Evolutionary conservation across 805 yeast genomes (phyloP).

Genomic region (Yamadazyma endophytica): DNA sequence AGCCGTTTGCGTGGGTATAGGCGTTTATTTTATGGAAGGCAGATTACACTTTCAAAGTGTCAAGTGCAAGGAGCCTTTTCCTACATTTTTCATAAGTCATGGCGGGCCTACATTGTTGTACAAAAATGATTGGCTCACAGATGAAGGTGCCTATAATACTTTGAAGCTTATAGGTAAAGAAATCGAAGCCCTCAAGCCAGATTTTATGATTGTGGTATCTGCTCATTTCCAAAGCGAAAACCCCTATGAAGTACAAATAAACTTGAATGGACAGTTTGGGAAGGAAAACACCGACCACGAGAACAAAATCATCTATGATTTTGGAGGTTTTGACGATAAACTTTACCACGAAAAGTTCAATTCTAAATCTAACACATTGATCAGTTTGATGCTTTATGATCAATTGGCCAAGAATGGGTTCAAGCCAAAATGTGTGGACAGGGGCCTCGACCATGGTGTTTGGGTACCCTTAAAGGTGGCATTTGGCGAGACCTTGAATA

Average conservation of each 20-base stretch:
- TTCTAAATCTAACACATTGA: conserved; percentile 35
- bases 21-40: no score
- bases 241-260: conserved; percentile 43
- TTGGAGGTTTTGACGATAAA: conserved; percentile 64
- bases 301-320: conserved; percentile 66
- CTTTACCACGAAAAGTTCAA: conserved; percentile 64
- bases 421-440: conserved; percentile 36
- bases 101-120: conserved; percentile 83
- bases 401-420: conserved; percentile 42
- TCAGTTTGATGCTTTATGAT: conserved; percentile 44
- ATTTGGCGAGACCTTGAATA: conserved; percentile 43
- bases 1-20: no score
- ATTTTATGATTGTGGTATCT: conserved; percentile 60
- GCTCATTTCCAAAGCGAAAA: conserved; percentile 71
- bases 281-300: conserved; percentile 11
- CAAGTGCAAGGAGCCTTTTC: conserved; percentile 30
- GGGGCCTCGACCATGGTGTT: conserved; percentile 80
- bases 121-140: conserved; percentile 41
- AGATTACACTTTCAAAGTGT: no score
- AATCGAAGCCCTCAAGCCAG: conserved; percentile 56
- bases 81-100: conserved; percentile 71
- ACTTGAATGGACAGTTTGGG: conserved; percentile 13
- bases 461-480: conserved; percentile 81
- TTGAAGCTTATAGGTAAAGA: conserved; percentile 48
- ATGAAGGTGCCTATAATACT: conserved; percentile 59